Evolutionary conservation across 352 stramenopile species (phyloP).

Genomic region (Phytopythium vexans): DNA sequence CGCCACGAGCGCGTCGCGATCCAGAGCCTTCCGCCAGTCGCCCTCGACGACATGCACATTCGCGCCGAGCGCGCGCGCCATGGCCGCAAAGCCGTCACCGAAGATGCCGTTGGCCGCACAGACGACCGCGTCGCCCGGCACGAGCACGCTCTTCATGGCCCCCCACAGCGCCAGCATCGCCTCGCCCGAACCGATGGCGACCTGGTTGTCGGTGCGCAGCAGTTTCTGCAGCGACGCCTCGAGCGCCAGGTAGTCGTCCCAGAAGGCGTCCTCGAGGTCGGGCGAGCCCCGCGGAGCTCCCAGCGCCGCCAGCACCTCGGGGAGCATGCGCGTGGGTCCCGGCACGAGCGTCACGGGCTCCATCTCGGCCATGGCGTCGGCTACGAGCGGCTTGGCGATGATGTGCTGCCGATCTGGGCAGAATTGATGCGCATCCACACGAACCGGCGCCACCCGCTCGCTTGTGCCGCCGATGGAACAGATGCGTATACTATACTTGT

Average conservation of each 20-base stretch:
- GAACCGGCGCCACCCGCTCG: too few species aligned
- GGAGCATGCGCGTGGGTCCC: constrained; percentile 34
- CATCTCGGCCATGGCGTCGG: constrained; percentile 7
- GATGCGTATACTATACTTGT: too few species aligned
- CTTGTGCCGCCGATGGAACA: too few species aligned
- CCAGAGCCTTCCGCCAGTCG: constrained; percentile 39
- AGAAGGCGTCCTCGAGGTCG: constrained; percentile 48
- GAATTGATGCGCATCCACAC: too few species aligned
- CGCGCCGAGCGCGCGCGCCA: constrained; percentile 37
- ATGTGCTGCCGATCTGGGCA: too few species aligned
- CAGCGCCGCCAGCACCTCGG: constrained; percentile 32
- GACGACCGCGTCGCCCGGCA: constrained; percentile 36
- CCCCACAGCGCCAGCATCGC: constrained; percentile 56
- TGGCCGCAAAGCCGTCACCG: constrained; percentile 43
- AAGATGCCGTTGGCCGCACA: constrained; percentile 49
- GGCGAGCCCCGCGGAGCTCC: constrained; percentile 32
- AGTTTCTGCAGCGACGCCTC: constrained; percentile 30
- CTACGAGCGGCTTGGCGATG: background rate
- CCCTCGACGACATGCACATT: constrained; percentile 33
- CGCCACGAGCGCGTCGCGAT: constrained; percentile 23
- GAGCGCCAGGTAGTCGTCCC: constrained; percentile 47
- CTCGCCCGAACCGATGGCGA: constrained; percentile 56
- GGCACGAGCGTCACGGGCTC: constrained; percentile 33
- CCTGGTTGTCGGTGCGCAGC: constrained; percentile 25
- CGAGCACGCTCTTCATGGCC: constrained; percentile 42